Evolutionary conservation across 495 filamentous ascomycete genomes (phyloP).

Genomic region (Penicilliopsis zonata): DNA sequence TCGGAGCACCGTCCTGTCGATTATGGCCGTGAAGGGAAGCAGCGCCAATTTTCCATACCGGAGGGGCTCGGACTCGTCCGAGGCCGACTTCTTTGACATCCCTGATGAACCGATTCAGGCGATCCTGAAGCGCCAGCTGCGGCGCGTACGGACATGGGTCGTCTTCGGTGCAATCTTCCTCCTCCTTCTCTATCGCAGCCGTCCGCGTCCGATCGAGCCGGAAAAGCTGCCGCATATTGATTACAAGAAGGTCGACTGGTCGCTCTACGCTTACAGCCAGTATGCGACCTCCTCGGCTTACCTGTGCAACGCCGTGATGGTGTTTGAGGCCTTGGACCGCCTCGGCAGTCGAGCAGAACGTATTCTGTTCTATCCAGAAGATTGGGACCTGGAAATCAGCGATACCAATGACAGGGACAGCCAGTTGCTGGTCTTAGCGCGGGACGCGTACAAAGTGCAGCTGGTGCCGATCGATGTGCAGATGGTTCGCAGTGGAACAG

Average conservation of each 20-base stretch:
- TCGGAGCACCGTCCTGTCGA: too few species aligned
- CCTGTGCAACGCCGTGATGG: constrained; percentile 67
- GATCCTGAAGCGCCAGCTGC: constrained; percentile 24
- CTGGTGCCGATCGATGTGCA: constrained; percentile 49
- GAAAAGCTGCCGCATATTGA: constrained; percentile 19
- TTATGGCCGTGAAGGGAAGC: constrained; percentile 2
- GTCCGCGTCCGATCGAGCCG: constrained; percentile 12
- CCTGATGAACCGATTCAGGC: constrained; percentile 22
- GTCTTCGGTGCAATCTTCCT: constrained; percentile 17
- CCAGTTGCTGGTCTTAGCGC: constrained; percentile 46
- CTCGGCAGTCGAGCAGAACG: constrained; percentile 52
- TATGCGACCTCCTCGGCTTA: constrained; percentile 60
- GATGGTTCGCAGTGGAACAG: constrained; percentile 29
- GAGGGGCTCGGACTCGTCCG: constrained; percentile 22
- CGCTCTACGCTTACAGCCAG: constrained; percentile 54
- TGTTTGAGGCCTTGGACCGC: constrained; percentile 51
- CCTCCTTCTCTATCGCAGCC: constrained; percentile 19
- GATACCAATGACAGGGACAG: constrained; percentile 31
- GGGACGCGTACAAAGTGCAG: constrained; percentile 47
- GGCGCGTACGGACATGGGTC: constrained; percentile 26
- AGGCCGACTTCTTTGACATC: constrained; percentile 34
- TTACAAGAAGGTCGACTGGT: constrained; percentile 42
- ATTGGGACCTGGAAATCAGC: constrained; percentile 36
- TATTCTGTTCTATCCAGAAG: constrained; percentile 53
- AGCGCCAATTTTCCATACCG: constrained; percentile 16